Evolutionary conservation across 352 stramenopile genomes (phyloP).

Genomic region (Phytopythium aichiense): DNA sequence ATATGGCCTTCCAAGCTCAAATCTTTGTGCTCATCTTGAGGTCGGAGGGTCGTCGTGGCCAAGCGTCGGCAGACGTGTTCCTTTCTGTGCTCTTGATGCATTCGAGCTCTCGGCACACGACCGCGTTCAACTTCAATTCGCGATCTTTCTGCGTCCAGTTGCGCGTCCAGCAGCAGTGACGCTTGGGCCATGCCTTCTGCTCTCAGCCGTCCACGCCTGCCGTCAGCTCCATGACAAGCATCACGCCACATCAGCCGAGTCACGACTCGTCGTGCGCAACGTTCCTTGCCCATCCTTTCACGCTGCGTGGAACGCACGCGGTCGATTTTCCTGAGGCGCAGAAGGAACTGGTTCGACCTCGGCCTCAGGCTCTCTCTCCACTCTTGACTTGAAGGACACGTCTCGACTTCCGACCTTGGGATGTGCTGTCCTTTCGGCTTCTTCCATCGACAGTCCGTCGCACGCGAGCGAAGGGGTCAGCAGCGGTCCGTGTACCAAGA

Average conservation of each 20-base stretch:
- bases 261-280: not conserved
- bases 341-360: not conserved
- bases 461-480: slow-evolving; percentile 5
- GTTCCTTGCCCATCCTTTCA: not conserved
- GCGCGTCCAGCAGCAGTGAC: not conserved
- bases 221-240: not conserved
- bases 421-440: not conserved
- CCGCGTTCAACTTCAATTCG: not conserved
- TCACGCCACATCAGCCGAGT: slow-evolving; percentile 1
- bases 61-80: not conserved
- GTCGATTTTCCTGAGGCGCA: not conserved
- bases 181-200: not conserved
- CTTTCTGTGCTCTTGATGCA: not conserved
- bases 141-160: not conserved
- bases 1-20: not conserved
- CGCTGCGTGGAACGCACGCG: not conserved
- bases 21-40: not conserved
- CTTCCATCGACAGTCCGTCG: slow-evolving; percentile 4
- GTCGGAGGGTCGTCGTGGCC: not conserved
- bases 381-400: not conserved
- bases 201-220: not conserved
- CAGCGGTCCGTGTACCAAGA: not conserved
- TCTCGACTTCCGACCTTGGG: slow-evolving; percentile 3
- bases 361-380: not conserved
- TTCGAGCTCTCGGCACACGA: not conserved